These are phyloP conservation scores for Apiospora aurea DNA, from an alignment of 2,329 filamentous ascomycete genomes.

Conservation along the genomic window DNA sequence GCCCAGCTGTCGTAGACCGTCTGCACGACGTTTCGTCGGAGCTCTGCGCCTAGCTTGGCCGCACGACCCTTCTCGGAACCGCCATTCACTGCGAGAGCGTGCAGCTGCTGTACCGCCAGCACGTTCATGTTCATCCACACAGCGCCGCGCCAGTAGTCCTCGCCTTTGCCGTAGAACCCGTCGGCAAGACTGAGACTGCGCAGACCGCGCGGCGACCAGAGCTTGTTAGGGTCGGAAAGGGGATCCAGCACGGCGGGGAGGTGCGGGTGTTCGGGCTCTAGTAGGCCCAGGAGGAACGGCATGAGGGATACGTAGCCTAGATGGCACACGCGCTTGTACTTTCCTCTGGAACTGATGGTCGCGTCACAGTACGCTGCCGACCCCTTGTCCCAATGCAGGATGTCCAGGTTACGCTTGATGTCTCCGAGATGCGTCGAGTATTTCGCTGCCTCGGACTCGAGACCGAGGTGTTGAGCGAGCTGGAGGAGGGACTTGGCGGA, in stretches of 20 bases:
- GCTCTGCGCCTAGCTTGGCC: constrained; percentile 72
- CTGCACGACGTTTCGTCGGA: constrained; percentile 84
- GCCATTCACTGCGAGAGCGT: constrained; percentile 70
- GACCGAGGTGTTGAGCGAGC: constrained; percentile 76
- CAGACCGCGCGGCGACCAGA: constrained; percentile 87
- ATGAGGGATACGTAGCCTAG: constrained; percentile 96
- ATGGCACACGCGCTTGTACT: constrained; percentile 88
- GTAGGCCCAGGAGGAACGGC: constrained; percentile 85
- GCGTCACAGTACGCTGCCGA: constrained; percentile 90
- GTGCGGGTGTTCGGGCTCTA: constrained; percentile 76
- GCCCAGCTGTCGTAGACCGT: constrained; percentile 90
- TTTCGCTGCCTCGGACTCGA: constrained; percentile 76
- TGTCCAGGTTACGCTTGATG: constrained; percentile 85
- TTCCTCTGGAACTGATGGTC: constrained; percentile 93
- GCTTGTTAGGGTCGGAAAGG: constrained; percentile 79
- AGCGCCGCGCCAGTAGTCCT: constrained; percentile 97
- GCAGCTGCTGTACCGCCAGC: constrained; percentile 78
- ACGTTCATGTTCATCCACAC: constrained; percentile 99
- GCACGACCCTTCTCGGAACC: constrained; percentile 76
- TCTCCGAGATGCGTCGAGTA: constrained; percentile 76
- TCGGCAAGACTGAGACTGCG: constrained; percentile 86
- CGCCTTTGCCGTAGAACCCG: constrained; percentile 83
- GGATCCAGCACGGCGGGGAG: constrained; percentile 80
- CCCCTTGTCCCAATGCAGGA: constrained; percentile 90
- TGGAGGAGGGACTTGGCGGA: constrained; percentile 85